Evolutionary conservation across 768 basidiomycete species (phyloP), one percentile per base, ranked within the genome.

Genomic region (Boletus rufocinnamomeus): DNA sequence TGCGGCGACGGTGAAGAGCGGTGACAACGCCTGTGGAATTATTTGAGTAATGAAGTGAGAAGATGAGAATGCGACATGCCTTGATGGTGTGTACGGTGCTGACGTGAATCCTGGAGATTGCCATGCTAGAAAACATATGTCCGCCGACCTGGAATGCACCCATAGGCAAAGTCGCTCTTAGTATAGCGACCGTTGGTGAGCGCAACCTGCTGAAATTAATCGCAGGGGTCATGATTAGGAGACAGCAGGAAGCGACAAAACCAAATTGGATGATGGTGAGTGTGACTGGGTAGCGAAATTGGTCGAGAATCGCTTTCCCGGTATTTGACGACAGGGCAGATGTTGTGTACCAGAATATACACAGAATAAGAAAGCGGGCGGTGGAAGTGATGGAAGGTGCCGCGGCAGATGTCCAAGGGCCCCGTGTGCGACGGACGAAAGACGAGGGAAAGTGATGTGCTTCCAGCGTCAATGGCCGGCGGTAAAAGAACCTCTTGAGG

Each of bases 11-110:
- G 97, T 99, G 78, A 98, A 98, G 28, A 98, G 80, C 0, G 97
- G 97, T 0, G 97, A 98, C 44, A 98, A 77, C 0, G 97, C 97
- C 97, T 98, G 63, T 7, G 51, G 41, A 28, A 21, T 37, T 14
- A 56, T 44, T 54, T 56, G 45, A 60, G 51, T n/a, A 30, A 55
- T 43, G 32, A 50, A 21, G 55, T 8, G 13, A 54, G 19, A 54
- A 50, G 32, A 41, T 17, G 30, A 51, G 35, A 40, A 32, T 55
- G 11, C 13, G 40, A 50, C 48, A 50, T 81, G 96, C 96, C 87
- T 99, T 99, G 76, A 98, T 98, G 48, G 96, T 98, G 73, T 99
- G 97, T 16, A 98, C 95, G 0, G 97, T 99, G 77, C 91, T 94
- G 58, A 99, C 97, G 3, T 91, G 93, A 60, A 98, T 96, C 51